Base-by-base conservation (phyloP, 192 early-diverging fungal genomes). In the Podila minutissima region DNA sequence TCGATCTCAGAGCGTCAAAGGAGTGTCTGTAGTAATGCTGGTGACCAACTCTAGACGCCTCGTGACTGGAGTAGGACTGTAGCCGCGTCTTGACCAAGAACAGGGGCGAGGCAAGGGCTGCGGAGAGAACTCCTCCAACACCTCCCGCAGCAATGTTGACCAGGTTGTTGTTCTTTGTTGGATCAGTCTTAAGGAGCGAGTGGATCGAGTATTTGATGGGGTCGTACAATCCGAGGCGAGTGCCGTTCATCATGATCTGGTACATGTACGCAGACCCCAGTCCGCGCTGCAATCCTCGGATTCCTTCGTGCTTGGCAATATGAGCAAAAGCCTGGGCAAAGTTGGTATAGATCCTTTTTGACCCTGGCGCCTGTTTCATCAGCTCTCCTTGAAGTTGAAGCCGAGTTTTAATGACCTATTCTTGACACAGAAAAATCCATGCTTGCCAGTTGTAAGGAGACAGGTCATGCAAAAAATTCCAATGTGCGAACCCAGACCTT, bases 171-270 rank as follows among this genome's bases (percentile, higher is more conserved):
- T 84, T 71, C 51, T 76, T 67, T 22, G 75, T 19, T 13, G 71
- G 79, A 41, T 69, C 64, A 1, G 82, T 86, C 4, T 83, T 83
- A 29, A 91, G 71, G 20, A 73, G n/a, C 33, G 67, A 59, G 74
- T 85, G 84, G 12, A 94, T 70, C 1, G 83, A 75, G 28, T 85
- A 86, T 67, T 93, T 91, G 31, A 93, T 88, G 2, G 97, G 97
- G 70, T 95, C 96, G 76, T 97, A 99, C 50, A 96, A 74, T 6
- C 97, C 96, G 28, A 99, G 84, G 59, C 97, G 92, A 41, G 92
- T 93, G 37, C 97, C 97, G 72, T 99, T 99, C 78, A 99, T 89
- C 75, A 95, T 86, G 55, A 96, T 84, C 82, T 99, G 97, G 82
- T 97, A 98, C 63, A 90, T 83, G 84, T 98, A 98, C 3, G 95